Conservation (phyloP, 139 green algal genomes). For the Tetradesmus obliquus region DNA sequence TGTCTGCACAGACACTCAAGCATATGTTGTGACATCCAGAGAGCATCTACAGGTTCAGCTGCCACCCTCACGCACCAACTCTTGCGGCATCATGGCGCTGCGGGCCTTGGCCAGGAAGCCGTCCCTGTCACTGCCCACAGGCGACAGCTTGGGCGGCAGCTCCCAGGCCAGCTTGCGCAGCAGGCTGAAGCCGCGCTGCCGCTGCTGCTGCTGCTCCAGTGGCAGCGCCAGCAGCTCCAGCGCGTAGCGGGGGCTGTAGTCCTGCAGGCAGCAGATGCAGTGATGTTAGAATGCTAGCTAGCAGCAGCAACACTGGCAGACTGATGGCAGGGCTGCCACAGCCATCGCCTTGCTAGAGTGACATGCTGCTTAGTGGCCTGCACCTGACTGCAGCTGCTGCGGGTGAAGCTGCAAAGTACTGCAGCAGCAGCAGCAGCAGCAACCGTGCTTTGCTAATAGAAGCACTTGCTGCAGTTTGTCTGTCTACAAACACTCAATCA, state of each 20-base stretch:
- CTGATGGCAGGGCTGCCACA: no score
- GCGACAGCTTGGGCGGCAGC: not conserved
- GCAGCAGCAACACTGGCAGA: not conserved
- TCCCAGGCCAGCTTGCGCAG: constrained; percentile 35
- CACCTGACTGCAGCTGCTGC: no score
- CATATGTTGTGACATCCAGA: not conserved
- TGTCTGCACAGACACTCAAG: constrained; percentile 18
- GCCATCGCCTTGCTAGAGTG: no score
- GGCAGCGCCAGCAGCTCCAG: constrained; percentile 57
- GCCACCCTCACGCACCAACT: constrained; percentile 37
- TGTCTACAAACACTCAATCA: not conserved
- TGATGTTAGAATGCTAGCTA: not conserved
- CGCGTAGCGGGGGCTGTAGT: constrained; percentile 51
- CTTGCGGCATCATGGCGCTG: constrained; percentile 34
- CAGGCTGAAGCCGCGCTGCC: constrained; percentile 10
- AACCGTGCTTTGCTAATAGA: no score
- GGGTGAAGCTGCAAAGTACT: no score
- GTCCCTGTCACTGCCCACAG: not conserved
- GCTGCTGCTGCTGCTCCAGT: not conserved
- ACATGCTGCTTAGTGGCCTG: no score
- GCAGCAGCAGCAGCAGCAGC: no score
- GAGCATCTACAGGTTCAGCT: not conserved
- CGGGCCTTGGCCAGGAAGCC: constrained; percentile 20
- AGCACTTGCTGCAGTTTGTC: not conserved
- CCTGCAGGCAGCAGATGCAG: constrained; percentile 18